Percentiles rank a stretch among this genome's conserved stretches.
phyloP scores from a whole-genome alignment of 2,329 filamentous ascomycete species.

The Diaporthe citrichinensis region DNA sequence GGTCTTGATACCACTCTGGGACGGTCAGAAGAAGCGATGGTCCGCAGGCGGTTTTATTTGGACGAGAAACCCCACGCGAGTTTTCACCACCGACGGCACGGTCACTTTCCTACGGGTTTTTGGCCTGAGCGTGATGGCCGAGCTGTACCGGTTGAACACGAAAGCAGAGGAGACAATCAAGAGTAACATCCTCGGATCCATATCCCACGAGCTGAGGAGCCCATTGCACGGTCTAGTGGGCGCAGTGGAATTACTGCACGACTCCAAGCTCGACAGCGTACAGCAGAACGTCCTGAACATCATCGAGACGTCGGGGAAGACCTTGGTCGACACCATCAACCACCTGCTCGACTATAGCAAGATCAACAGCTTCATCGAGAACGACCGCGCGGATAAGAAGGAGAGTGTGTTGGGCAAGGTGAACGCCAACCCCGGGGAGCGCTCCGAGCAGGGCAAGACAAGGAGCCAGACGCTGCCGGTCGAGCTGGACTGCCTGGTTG shows the following conservation, averaged over 20 bases:
- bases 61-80: constrained; percentile 58
- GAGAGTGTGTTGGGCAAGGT: constrained; percentile 39
- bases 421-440: constrained; percentile 38
- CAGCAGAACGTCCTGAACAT: constrained; percentile 63
- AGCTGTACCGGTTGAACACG: constrained; percentile 62
- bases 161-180: constrained; percentile 62
- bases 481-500: constrained; percentile 49
- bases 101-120: constrained; percentile 67
- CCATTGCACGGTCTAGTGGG: constrained; percentile 73
- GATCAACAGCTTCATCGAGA: constrained; percentile 55
- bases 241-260: constrained; percentile 65
- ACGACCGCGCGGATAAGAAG: constrained; percentile 31
- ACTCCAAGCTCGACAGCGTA: constrained; percentile 62
- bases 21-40: constrained; percentile 58
- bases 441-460: constrained; percentile 46
- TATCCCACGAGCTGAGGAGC: constrained; percentile 73
- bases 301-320: constrained; percentile 65
- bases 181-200: constrained; percentile 70
- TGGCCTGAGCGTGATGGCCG: constrained; percentile 68
- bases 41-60: constrained; percentile 65
- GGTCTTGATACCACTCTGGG: constrained; percentile 62
- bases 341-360: constrained; percentile 64
- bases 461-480: constrained; percentile 48
- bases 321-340: constrained; percentile 67
- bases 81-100: constrained; percentile 62